These are phyloP conservation scores for Pichia deserticola DNA, from an alignment of 805 yeast species.

Conservation along the genomic window DNA sequence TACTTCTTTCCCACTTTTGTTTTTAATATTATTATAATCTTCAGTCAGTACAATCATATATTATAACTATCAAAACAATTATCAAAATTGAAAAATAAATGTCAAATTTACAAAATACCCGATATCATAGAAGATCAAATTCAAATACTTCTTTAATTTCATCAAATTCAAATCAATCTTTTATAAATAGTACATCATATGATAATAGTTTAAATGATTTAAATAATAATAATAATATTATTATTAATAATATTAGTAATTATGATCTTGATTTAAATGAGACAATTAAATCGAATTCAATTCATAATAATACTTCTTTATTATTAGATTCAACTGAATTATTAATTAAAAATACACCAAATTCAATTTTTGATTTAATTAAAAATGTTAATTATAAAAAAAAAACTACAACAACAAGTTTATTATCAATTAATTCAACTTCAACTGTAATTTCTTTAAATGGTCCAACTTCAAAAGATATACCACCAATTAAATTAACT, in stretches of 20 bases:
- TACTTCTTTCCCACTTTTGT: no score
- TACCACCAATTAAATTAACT: slow-evolving; percentile 69
- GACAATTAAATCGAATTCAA: background rate
- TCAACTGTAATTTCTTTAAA: slow-evolving; percentile 41
- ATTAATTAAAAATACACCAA: slow-evolving; percentile 1
- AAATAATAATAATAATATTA: background rate
- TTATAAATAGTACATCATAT: slow-evolving; percentile 2
- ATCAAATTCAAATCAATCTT: no score
- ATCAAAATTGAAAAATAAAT: no score
- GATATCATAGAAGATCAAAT: background rate
- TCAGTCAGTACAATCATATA: no score
- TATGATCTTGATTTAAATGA: background rate
- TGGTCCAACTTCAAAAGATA: slow-evolving; percentile 74
- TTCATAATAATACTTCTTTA: background rate
- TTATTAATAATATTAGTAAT: no score
- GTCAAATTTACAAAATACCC: no score
- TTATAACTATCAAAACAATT: no score
- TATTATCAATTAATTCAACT: slow-evolving; percentile 24
- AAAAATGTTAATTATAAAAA: slow-evolving; percentile 44
- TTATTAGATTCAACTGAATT: slow-evolving; percentile 3
- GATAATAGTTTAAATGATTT: background rate
- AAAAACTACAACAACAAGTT: slow-evolving; percentile 25
- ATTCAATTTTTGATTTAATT: slow-evolving; percentile 43
- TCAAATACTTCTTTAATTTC: background rate
- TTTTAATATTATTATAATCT: no score